A percentile compares a stretch with the other conserved stretches of the same genome.
These are phyloP conservation scores for Gossypium mustelinum DNA, from an alignment of 345 rosid genomes.

Conservation along the genomic window DNA sequence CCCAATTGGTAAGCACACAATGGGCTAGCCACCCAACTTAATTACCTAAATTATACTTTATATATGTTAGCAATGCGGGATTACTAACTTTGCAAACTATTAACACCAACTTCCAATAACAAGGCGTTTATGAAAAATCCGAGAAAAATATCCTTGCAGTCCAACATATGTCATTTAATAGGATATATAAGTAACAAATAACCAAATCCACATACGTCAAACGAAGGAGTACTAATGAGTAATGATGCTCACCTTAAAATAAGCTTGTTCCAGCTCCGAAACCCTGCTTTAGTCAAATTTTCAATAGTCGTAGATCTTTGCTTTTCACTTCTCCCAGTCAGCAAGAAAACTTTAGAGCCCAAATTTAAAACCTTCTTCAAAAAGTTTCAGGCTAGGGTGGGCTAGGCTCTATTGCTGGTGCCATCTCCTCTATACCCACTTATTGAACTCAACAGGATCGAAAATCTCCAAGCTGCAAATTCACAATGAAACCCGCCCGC, in stretches of 20 bases:
- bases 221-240: too few relatives aligned
- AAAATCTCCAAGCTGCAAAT: constrained; percentile 61
- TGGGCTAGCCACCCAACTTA: too few relatives aligned
- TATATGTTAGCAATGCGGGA: too few relatives aligned
- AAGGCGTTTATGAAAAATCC: background rate
- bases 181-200: background rate
- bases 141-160: background rate
- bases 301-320: constrained; percentile 57
- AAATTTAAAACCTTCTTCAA: constrained; percentile 49
- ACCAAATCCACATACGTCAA: background rate
- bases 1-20: too few relatives aligned
- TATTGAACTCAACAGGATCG: constrained; percentile 57
- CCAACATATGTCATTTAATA: background rate
- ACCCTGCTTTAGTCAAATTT: constrained; percentile 66
- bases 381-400: constrained; percentile 56
- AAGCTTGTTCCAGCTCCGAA: constrained; percentile 77
- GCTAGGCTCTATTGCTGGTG: constrained; percentile 56
- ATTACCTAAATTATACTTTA: too few relatives aligned
- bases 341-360: constrained; percentile 75
- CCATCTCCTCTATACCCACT: constrained; percentile 76
- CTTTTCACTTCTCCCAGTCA: constrained; percentile 73
- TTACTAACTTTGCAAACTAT: too few relatives aligned
- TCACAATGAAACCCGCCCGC: constrained; percentile 15
- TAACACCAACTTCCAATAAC: background rate
- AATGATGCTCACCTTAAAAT: constrained; percentile 57